Percentiles rank a stretch among this genome's conserved stretches.
Evolutionary conservation across 2,329 filamentous ascomycete genomes (phyloP).

Genomic region (Aureobasidium subglaciale): DNA sequence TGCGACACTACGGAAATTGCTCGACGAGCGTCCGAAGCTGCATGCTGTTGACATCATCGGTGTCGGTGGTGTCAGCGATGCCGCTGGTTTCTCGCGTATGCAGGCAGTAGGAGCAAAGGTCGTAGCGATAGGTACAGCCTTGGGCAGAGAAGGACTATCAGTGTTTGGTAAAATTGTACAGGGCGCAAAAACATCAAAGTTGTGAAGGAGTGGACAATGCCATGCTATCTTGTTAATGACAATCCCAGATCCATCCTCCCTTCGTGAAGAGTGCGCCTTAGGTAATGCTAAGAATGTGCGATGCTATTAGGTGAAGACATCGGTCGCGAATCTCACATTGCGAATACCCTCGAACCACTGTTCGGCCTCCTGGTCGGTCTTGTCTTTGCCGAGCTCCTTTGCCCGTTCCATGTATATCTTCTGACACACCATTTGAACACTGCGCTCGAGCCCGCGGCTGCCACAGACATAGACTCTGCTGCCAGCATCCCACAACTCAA

Average conservation of each 20-base stretch:
- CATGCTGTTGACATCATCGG: conserved; percentile 59
- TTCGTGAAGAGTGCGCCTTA: background rate
- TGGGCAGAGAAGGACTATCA: conserved; percentile 55
- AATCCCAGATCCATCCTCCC: background rate
- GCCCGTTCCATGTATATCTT: conserved; percentile 37
- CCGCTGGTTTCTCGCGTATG: conserved; percentile 58
- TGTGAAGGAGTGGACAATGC: too few species aligned
- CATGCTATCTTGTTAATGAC: too few species aligned
- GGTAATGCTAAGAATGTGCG: background rate
- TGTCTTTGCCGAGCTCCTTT: conserved; percentile 28
- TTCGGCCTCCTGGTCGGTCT: conserved; percentile 23
- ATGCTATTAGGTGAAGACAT: conserved; percentile 26
- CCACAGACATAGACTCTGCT: conserved; percentile 62
- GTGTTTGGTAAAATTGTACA: conserved; percentile 55
- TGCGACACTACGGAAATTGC: conserved; percentile 52
- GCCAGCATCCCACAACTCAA: conserved; percentile 40
- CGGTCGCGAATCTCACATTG: conserved; percentile 21
- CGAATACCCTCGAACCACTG: conserved; percentile 23
- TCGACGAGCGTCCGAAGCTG: conserved; percentile 47
- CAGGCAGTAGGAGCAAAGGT: conserved; percentile 56
- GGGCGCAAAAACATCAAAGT: background rate
- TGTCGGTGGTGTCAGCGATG: conserved; percentile 64
- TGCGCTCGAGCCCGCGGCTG: conserved; percentile 41
- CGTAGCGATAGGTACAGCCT: conserved; percentile 62
- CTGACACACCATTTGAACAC: conserved; percentile 35